Percentiles rank a stretch among this genome's conserved stretches.
Conservation (phyloP, 257 asterid genomes). For the Linaria vulgaris region DNA sequence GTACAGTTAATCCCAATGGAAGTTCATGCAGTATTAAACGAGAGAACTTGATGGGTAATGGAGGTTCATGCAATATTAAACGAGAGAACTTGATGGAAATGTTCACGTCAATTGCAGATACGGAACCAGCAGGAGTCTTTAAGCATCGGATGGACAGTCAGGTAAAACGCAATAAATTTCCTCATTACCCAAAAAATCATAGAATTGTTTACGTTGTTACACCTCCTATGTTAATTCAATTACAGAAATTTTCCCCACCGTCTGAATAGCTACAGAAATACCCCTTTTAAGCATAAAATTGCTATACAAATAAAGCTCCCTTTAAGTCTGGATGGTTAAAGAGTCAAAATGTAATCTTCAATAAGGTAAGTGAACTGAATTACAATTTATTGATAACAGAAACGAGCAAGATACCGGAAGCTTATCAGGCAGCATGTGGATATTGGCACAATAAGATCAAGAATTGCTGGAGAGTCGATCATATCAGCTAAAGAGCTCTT, state of each 20-base stretch:
- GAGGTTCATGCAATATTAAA: constrained; percentile 25
- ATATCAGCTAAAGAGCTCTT: constrained; percentile 65
- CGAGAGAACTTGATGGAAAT: constrained; percentile 46
- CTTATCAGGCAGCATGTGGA: constrained; percentile 72
- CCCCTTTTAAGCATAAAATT: not conserved
- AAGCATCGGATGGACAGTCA: constrained; percentile 93
- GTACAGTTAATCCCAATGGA: constrained; percentile 26
- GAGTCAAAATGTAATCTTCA: no score
- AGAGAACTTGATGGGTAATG: constrained; percentile 14
- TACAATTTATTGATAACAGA: constrained; percentile 38
- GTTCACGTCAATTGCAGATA: constrained; percentile 52
- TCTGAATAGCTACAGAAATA: no score
- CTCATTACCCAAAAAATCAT: not conserved
- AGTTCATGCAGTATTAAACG: constrained; percentile 27
- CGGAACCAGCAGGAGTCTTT: constrained; percentile 67
- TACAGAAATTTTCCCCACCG: no score
- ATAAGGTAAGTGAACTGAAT: not conserved
- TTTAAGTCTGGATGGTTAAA: no score
- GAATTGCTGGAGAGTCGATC: constrained; percentile 45
- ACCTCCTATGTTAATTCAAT: no score
- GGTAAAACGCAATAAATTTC: constrained; percentile 32
- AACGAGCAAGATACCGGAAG: constrained; percentile 84
- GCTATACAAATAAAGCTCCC: no score
- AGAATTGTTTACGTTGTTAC: not conserved
- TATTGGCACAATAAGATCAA: constrained; percentile 66